Evolutionary conservation across 164 flowering plant genomes (phyloP).

Genomic region (Magnolia officinalis): DNA sequence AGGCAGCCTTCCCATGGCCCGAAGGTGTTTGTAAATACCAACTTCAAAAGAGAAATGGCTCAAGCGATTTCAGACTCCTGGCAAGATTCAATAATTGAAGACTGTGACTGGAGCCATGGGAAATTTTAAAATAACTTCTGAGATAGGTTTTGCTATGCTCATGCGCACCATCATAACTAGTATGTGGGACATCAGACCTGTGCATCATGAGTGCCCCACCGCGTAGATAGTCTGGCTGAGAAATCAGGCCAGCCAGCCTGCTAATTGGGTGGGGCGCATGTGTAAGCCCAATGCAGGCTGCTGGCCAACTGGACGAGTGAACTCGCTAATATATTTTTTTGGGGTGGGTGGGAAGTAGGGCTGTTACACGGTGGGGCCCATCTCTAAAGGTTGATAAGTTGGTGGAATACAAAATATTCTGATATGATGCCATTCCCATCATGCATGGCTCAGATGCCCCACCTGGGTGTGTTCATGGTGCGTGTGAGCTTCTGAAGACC

Average conservation of each 20-base stretch:
- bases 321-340: no score
- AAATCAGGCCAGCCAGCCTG: no score
- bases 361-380: background rate
- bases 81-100: slow-evolving; percentile 1
- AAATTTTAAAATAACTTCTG: background rate
- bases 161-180: no score
- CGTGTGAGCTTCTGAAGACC: background rate
- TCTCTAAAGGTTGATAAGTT: background rate
- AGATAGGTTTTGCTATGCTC: no score
- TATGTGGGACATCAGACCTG: no score
- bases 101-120: background rate
- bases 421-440: background rate
- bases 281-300: no score
- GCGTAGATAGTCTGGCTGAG: no score
- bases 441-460: background rate
- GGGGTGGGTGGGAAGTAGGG: background rate
- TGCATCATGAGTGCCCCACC: no score
- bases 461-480: background rate
- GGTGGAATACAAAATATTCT: background rate
- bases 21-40: slow-evolving; percentile 13
- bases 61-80: background rate
- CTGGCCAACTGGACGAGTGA: no score
- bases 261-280: no score
- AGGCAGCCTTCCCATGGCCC: background rate
- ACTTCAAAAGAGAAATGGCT: background rate